Evolutionary conservation across 78 protist species (phyloP), one percentile per base, ranked within the genome.

Genomic region (Dictyostelium brefeldianum): DNA sequence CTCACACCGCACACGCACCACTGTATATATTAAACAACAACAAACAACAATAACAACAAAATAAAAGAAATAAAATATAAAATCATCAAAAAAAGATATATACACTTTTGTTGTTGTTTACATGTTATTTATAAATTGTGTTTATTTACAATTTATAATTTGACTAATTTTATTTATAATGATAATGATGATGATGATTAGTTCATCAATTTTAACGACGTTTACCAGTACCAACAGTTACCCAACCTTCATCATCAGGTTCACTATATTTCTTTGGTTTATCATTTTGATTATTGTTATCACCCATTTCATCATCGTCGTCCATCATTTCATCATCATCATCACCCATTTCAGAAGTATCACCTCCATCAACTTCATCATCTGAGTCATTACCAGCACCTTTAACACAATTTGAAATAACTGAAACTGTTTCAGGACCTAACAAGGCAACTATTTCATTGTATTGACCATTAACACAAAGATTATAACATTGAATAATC

Each of bases 201-300:
- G n/a, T n/a, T 69, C 79, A 10, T 51, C 29, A 69, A 12, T 18
- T 62, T 64, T 75, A 74, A 46, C 43, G 43, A 36, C 43, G 43
- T 36, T 36, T 36, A 36, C 43, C 43, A 36, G 77, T 36, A 36
- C 43, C 43, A 36, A 87, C 93, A 29, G 93, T 87, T 3, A 87
- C 56, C 93, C 93, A 87, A 64, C 93, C 93, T 77, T 87, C 93
- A 51, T 87, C 93, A 50, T 87, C 93, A 41, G 93, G 93, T 77
- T 87, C 93, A 77, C 70, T 87, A 6, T 59, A 25, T 47, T 77
- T 77, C 4, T 77, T 46, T n/a, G 47, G 43, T 11, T 54, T 67
- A 27, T 87, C 54, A 5, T 83, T 51, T 2, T 46, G 29, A n/a
- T n/a, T n/a, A 56, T 53, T 31, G 36, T 78, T 54, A 36, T 29